A percentile compares a stretch with the other conserved stretches of the same genome.
Conservation (phyloP, 2,329 filamentous ascomycete genomes). For the Alternaria brassicicola region DNA sequence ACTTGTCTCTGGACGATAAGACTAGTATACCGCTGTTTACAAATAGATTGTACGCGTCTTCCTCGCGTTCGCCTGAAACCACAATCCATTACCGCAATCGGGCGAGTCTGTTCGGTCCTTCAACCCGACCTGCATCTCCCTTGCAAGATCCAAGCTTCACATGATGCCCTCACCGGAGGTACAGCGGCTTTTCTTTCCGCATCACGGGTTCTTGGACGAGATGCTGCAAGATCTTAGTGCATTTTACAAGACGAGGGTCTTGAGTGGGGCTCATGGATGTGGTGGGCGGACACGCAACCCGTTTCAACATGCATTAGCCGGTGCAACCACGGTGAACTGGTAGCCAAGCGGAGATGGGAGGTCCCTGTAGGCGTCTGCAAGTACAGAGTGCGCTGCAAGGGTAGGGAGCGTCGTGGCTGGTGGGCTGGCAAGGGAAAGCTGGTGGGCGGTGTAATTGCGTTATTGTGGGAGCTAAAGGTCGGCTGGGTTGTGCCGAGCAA, state of each 20-base stretch:
- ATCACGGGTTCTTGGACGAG: slow-evolving; percentile 5
- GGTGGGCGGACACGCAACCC: not conserved
- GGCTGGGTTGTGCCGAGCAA: not conserved
- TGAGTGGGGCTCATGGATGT: not conserved
- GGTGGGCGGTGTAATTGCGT: not conserved
- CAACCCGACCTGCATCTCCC: not conserved
- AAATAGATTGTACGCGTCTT: not conserved
- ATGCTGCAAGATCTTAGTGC: slow-evolving; percentile 12
- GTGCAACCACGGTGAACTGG: slow-evolving; percentile 1
- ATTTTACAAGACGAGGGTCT: slow-evolving; percentile 6
- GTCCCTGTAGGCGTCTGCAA: slow-evolving; percentile 1
- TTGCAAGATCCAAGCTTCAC: not conserved
- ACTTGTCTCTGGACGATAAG: not conserved
- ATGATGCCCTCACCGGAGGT: not conserved
- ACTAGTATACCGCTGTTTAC: not conserved
- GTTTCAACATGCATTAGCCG: not conserved
- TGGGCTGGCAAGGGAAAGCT: not conserved
- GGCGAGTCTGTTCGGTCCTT: not conserved
- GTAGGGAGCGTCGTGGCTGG: not conserved
- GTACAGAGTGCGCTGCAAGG: not conserved
- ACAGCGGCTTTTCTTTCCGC: slow-evolving; percentile 1
- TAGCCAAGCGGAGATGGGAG: slow-evolving; percentile 1
- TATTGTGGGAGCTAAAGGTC: not conserved
- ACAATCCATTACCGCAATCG: not conserved
- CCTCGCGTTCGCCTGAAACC: not conserved